A percentile compares a stretch with the other conserved stretches of the same genome.
Evolutionary conservation across 345 rosid species (phyloP).

Genomic region (Brassica nigra): DNA sequence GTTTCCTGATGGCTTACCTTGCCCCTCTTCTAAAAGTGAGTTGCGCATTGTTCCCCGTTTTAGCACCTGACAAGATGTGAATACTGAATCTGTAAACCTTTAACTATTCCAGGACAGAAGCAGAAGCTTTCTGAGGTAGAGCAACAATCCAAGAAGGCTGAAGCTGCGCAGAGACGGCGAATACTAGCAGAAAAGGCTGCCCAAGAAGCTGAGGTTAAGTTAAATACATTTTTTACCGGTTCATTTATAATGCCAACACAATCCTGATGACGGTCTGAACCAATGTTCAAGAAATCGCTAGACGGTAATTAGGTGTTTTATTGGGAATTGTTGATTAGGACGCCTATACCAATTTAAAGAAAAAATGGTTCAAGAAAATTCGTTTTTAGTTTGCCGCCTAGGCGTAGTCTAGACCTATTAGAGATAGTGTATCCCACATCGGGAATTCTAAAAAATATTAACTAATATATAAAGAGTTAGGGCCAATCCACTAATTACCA

Average conservation of each 20-base stretch:
- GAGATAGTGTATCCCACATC: too few relatives aligned
- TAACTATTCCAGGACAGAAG: slow-evolving; percentile 53
- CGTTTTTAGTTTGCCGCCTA: too few relatives aligned
- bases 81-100: slow-evolving; percentile 14
- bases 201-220: slow-evolving; percentile 64
- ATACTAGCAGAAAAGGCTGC: slow-evolving; percentile 82
- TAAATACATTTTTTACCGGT: not conserved
- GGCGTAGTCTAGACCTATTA: too few relatives aligned
- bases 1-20: slow-evolving; percentile 74
- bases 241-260: slow-evolving; percentile 1
- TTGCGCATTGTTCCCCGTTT: not conserved
- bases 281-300: too few relatives aligned
- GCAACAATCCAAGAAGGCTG: slow-evolving; percentile 68
- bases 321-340: too few relatives aligned
- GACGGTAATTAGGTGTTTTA: too few relatives aligned
- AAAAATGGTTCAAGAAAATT: too few relatives aligned
- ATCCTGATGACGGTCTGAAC: not conserved
- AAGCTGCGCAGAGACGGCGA: slow-evolving; percentile 75
- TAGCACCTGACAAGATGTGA: not conserved
- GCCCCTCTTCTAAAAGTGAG: slow-evolving; percentile 66
- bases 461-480: too few relatives aligned
- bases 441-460: too few relatives aligned
- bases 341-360: too few relatives aligned
- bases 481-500: too few relatives aligned
- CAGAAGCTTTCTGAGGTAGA: slow-evolving; percentile 75